Conservation (phyloP, 2,329 filamentous ascomycete species). For the Chalaropsis ovoidea region DNA sequence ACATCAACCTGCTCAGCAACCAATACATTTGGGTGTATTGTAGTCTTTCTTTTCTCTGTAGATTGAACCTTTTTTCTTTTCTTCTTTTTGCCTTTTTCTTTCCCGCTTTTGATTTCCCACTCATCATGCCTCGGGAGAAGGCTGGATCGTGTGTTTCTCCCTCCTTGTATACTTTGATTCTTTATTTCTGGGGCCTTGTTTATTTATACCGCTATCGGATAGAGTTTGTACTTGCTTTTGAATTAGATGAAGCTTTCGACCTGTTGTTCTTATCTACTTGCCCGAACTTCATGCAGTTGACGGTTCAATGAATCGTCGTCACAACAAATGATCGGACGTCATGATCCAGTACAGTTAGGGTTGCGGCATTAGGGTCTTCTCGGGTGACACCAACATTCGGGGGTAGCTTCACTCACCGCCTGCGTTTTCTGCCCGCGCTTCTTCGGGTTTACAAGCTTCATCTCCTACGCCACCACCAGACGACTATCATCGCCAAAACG, state of each 20-base stretch:
- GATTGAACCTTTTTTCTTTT: not conserved
- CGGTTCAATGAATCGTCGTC: no score
- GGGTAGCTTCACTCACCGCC: slow-evolving; percentile 7
- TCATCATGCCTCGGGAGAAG: not conserved
- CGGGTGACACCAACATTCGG: not conserved
- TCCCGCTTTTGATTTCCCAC: not conserved
- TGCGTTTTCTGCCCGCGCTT: slow-evolving; percentile 13
- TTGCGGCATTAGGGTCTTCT: not conserved
- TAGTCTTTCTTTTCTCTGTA: not conserved
- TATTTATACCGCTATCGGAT: not conserved
- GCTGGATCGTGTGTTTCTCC: not conserved
- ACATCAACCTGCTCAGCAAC: not conserved
- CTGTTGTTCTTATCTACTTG: no score
- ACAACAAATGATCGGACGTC: no score
- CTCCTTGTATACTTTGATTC: not conserved
- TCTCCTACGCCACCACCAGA: no score
- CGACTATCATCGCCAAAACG: no score
- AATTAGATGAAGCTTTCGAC: not conserved
- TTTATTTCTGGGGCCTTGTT: not conserved
- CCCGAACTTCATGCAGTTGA: no score
- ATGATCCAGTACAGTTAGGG: no score
- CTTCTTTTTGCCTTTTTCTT: not conserved
- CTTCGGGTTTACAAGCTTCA: no score
- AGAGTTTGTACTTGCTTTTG: not conserved
- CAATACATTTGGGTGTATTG: not conserved